Evolutionary conservation across 2,329 filamentous ascomycete species (phyloP).

Genomic region (Xylaria digitata): DNA sequence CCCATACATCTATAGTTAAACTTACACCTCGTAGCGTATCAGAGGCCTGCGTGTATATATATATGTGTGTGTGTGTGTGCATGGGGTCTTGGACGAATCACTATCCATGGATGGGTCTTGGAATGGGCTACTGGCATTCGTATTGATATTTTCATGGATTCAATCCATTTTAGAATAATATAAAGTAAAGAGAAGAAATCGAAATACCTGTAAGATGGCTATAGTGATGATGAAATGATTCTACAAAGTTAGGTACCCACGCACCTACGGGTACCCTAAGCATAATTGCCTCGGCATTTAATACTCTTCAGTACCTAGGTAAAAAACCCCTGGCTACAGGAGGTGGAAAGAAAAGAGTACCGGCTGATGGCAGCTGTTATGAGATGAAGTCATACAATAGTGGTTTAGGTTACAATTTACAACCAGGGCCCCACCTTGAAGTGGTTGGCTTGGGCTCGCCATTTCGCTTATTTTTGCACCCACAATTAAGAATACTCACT

Average conservation of each 20-base stretch:
- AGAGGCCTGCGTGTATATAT: not conserved
- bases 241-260: not conserved
- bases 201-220: not conserved
- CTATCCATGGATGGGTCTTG: slow-evolving; percentile 15
- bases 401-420: too few species aligned
- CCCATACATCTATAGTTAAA: slow-evolving; percentile 2
- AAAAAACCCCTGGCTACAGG: too few species aligned
- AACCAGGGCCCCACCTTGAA: slow-evolving; percentile 8
- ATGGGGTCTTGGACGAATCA: not conserved
- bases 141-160: slow-evolving; percentile 26
- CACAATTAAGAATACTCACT: slow-evolving; percentile 48
- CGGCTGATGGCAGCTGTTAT: slow-evolving; percentile 19
- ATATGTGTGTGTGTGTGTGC: slow-evolving; percentile 3
- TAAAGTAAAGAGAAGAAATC: not conserved
- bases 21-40: not conserved
- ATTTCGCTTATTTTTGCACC: slow-evolving; percentile 51
- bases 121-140: slow-evolving; percentile 6
- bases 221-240: not conserved
- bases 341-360: not conserved
- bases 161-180: not conserved
- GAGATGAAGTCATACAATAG: not conserved
- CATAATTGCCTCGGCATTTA: too few species aligned
- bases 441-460: slow-evolving; percentile 22
- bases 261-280: too few species aligned
- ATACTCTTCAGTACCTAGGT: too few species aligned